Evolutionary conservation across 345 rosid species (phyloP).

Genomic region (Laguncularia racemosa): DNA sequence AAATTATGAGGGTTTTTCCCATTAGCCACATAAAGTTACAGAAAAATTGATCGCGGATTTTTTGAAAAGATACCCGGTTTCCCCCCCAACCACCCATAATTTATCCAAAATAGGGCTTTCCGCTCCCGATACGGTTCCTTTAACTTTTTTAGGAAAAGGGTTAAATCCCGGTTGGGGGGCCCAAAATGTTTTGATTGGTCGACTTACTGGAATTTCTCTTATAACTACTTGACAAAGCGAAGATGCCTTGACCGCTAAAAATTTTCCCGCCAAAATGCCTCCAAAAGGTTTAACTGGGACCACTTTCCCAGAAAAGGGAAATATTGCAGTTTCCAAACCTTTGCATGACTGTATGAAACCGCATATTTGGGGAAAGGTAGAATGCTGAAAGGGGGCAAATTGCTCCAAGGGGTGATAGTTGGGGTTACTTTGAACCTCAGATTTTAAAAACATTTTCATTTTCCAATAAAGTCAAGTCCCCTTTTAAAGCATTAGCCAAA

Average conservation of each 20-base stretch:
- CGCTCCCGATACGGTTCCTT: slow-evolving; percentile 31
- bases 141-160: slow-evolving; percentile 40
- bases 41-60: slow-evolving; percentile 35
- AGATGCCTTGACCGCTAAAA: slow-evolving; percentile 26
- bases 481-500: slow-evolving; percentile 52
- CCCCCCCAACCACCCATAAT: slow-evolving; percentile 97
- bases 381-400: slow-evolving; percentile 18
- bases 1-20: slow-evolving; percentile 38
- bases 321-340: no score
- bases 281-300: no score
- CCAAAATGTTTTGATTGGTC: slow-evolving; percentile 64
- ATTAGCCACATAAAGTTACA: slow-evolving; percentile 28
- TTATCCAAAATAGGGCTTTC: slow-evolving; percentile 49
- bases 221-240: slow-evolving; percentile 21
- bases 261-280: slow-evolving; percentile 22
- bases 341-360: slow-evolving; percentile 19
- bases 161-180: slow-evolving; percentile 86
- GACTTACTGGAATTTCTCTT: slow-evolving; percentile 63
- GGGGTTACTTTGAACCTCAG: slow-evolving; percentile 36
- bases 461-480: slow-evolving; percentile 41
- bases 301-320: no score
- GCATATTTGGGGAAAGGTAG: slow-evolving; percentile 4
- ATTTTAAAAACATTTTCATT: slow-evolving; percentile 45
- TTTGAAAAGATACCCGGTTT: slow-evolving; percentile 57
- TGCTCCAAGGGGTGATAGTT: slow-evolving; percentile 25